Base-by-base conservation (phyloP, 192 early-diverging fungal genomes). In the Umbelopsis vinacea region DNA sequence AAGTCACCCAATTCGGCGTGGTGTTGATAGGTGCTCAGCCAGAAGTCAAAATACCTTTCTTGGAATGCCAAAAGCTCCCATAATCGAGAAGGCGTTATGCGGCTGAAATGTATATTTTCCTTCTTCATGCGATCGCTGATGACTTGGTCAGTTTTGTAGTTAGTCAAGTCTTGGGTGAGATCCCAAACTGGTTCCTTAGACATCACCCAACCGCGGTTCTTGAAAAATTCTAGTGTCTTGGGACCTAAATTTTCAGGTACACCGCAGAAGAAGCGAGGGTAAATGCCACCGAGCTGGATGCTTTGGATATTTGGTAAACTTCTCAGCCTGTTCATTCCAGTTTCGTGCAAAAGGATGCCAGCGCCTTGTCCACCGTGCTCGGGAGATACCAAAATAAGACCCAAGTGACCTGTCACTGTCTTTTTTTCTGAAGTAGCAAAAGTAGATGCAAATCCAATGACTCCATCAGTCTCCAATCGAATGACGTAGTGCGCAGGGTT, bases 261-360 rank as follows among this genome's bases (percentile, higher is more conserved):
- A 23, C 79, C 79, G 52, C 60, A 68, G 23, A 81, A 81, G 63
- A 81, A 72, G 9, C 79, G 75, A n/a, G 79, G 79, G 46, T 77
- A 81, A 7, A 55, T 77, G 26, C 75, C 73, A 14, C 79, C 79
- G 17, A 81, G 46, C 7, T 67, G 69, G n/a, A 80, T 29, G 15
- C 37, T 63, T 53, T 53, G 23, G 3, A 72, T 24, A 12, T 37
- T 55, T 24, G 52, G 40, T 24, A 60, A 46, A 2, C 17, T 57
- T 38, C 72, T 68, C 14, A 81, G 21, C 17, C 52, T 21, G 19
- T 53, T 67, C 67, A 81, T 40, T 10, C 67, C 69, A 24, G 47
- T 23, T 2, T 73, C 72, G 63, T 81, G 73, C 5, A 81, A 53
- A 8, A 52, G 14, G 6, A 52, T 75, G 19, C 79, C 79, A 45